Evolutionary conservation across 1,284 basidiomycete genomes (phyloP), one percentile per base, ranked within the genome.

Genomic region (Chondrostereum purpureum): DNA sequence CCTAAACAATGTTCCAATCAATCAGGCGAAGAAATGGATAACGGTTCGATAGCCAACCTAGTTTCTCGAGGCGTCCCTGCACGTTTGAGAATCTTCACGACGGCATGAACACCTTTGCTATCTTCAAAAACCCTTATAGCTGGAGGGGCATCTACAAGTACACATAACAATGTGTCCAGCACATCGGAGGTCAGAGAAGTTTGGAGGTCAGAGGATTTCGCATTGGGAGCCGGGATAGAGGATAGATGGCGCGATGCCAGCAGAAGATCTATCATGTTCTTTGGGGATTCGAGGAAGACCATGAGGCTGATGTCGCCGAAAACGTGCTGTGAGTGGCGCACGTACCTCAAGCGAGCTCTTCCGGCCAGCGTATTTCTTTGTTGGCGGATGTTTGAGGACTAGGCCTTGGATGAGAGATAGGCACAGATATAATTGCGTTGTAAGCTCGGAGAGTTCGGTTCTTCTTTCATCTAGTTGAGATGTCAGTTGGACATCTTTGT

Each of bases 41-140:
- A 34, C 18, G 13, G 8, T 5, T n/a, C n/a, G n/a, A n/a, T 14
- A 12, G 67, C 80, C 49, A 50, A 92, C 91, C 88, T 71, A 45
- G 92, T 86, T 67, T 89, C 86, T 46, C 88, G 79, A 13, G 84
- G 80, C 4, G 89, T 89, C 3, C 79, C 81, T 1, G 84, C 79
- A 31, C 89, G 75, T 58, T 93, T 93, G 23, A 94, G 70, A 16
- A 92, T 79, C 54, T 82, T 85, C 11, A 92, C 88, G 6, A 94
- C 75, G 0, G 77, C 75, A 54, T 90, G 88, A 1, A 92, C 72
- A 1, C 92, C 92, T 39, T 73, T 77, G 18, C 73, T 68, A 16
- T 76, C 72, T 64, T 95, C 92, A 50, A 94, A 93, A 0, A 68
- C 69, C 14, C 92, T 77, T 4, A 92, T 63, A 3, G 88, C 79